phyloP scores from a whole-genome alignment of 2,329 filamentous ascomycete species.

The Aspergillus ibericus region DNA sequence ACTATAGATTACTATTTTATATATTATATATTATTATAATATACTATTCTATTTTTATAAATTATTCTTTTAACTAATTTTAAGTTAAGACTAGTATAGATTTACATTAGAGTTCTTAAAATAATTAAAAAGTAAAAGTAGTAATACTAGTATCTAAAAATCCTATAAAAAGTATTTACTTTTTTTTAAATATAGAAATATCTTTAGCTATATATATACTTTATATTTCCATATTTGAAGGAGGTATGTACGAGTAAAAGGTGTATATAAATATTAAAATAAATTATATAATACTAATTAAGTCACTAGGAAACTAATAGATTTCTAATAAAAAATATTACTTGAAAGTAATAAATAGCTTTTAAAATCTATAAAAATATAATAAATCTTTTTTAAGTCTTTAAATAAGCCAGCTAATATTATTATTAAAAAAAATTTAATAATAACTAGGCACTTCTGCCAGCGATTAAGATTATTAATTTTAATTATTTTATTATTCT shows the following conservation, averaged over 20 bases:
- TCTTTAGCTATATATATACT: neutral
- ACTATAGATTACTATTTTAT: too few species aligned
- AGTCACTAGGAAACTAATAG: slow-evolving; percentile 12
- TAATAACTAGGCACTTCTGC: neutral
- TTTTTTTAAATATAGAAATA: too few species aligned
- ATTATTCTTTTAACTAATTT: too few species aligned
- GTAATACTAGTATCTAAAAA: too few species aligned
- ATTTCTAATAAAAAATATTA: slow-evolving; percentile 17
- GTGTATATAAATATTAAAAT: slow-evolving; percentile 19
- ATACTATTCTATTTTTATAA: too few species aligned
- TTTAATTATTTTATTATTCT: slow-evolving; percentile 33
- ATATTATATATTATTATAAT: too few species aligned
- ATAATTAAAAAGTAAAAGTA: too few species aligned
- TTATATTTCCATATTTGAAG: neutral
- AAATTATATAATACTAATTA: slow-evolving; percentile 19
- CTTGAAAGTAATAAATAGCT: slow-evolving; percentile 11
- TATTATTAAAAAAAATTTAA: slow-evolving; percentile 9
- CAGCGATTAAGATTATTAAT: slow-evolving; percentile 25
- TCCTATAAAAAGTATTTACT: too few species aligned
- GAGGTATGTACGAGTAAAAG: slow-evolving; percentile 12
- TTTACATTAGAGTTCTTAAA: too few species aligned
- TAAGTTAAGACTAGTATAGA: too few species aligned
- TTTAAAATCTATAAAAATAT: neutral
- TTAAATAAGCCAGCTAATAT: slow-evolving; percentile 18
- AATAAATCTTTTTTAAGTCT: slow-evolving; percentile 15